Conservation (phyloP, 805 yeast genomes). For the Cyberlindnera mycetangii region DNA sequence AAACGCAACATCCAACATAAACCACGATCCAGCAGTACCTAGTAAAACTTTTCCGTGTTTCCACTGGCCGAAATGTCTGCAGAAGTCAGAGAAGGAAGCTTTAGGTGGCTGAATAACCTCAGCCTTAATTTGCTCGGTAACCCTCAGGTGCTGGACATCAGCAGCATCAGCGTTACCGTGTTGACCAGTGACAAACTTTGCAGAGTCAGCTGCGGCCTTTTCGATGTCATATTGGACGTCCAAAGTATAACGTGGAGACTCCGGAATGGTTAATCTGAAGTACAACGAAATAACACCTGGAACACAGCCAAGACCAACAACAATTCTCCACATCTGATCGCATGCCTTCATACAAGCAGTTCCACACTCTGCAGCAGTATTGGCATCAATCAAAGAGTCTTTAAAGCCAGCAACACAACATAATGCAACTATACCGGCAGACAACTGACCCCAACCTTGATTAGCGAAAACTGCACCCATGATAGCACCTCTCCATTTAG, state of each 20-base stretch:
- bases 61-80: slow-evolving; percentile 77
- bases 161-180: slow-evolving; percentile 47
- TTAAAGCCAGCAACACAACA: slow-evolving; percentile 77
- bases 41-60: slow-evolving; percentile 73
- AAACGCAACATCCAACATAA: slow-evolving; percentile 83
- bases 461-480: slow-evolving; percentile 96
- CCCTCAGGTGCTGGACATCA: slow-evolving; percentile 43
- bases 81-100: slow-evolving; percentile 77
- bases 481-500: slow-evolving; percentile 97
- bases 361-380: slow-evolving; percentile 58
- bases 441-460: slow-evolving; percentile 95
- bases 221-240: slow-evolving; percentile 64
- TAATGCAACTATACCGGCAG: slow-evolving; percentile 83
- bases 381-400: slow-evolving; percentile 50
- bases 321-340: slow-evolving; percentile 94
- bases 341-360: slow-evolving; percentile 68
- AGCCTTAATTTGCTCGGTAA: slow-evolving; percentile 49
- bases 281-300: slow-evolving; percentile 84
- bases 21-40: slow-evolving; percentile 94
- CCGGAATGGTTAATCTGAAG: slow-evolving; percentile 92
- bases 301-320: slow-evolving; percentile 85
- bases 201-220: slow-evolving; percentile 54
- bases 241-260: slow-evolving; percentile 87
- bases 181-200: slow-evolving; percentile 47
- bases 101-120: slow-evolving; percentile 64